Conservation (phyloP, 208 protist species). For the Acanthamoeba culbertsoni region DNA sequence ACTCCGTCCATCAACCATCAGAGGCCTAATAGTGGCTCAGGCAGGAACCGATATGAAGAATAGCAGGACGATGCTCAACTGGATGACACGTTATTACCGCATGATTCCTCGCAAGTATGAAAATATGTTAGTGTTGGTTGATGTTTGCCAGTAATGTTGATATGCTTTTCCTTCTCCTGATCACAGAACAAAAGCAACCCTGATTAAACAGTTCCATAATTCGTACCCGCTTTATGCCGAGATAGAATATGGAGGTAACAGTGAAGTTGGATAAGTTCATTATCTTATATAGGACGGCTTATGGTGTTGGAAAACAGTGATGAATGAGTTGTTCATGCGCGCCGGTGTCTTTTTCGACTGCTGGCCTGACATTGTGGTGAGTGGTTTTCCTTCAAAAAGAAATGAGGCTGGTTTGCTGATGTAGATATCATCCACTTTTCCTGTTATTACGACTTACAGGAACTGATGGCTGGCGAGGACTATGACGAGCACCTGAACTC, state of each 20-base stretch:
- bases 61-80: not conserved
- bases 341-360: conserved; percentile 6
- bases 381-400: not conserved
- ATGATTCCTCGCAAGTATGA: not conserved
- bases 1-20: no score
- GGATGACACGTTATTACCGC: not conserved
- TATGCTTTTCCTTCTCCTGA: not conserved
- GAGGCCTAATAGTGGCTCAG: not conserved
- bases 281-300: no score
- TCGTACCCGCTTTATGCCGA: not conserved
- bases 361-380: not conserved
- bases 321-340: not conserved
- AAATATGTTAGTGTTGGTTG: not conserved
- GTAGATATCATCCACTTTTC: not conserved
- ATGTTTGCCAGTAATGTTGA: not conserved
- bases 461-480: conserved; percentile 5
- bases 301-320: no score
- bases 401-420: no score
- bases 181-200: not conserved
- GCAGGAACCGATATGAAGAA: conserved; percentile 31
- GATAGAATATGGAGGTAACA: not conserved
- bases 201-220: not conserved
- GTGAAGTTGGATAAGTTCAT: no score
- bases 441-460: not conserved
- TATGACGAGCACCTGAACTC: not conserved